Percentiles rank a stretch among this genome's conserved stretches.
phyloP scores from a whole-genome alignment of 345 rosid genomes.

The Populus davidiana region DNA sequence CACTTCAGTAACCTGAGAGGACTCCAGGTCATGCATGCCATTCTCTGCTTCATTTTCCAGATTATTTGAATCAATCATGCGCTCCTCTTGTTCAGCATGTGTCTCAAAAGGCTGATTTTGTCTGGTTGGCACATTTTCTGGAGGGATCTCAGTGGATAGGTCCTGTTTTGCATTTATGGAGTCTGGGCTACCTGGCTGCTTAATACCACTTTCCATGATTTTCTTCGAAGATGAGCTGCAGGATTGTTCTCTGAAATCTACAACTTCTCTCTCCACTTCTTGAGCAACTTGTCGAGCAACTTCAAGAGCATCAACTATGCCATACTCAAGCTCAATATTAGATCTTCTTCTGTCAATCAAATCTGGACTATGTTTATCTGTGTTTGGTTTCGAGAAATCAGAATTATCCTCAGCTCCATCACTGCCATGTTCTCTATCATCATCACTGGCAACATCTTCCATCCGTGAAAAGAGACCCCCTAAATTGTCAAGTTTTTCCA shows the following conservation, averaged over 20 bases:
- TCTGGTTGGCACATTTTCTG: conserved; percentile 41
- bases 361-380: conserved; percentile 36
- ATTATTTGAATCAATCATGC: conserved; percentile 31
- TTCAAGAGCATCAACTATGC: conserved; percentile 84
- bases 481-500: conserved; percentile 30
- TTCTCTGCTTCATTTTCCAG: conserved; percentile 35
- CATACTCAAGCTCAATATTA: conserved; percentile 62
- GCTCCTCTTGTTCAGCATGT: conserved; percentile 31
- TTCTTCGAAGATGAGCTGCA: conserved; percentile 60
- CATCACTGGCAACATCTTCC: conserved; percentile 30
- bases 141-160: conserved; percentile 21
- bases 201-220: conserved; percentile 40
- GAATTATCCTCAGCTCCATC: conserved; percentile 37
- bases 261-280: conserved; percentile 84
- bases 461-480: conserved; percentile 31
- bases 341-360: conserved; percentile 41
- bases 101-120: conserved; percentile 44
- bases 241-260: conserved; percentile 57
- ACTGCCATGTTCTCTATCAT: conserved; percentile 36
- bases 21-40: conserved; percentile 45
- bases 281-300: conserved; percentile 90
- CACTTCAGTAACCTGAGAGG: conserved; percentile 52
- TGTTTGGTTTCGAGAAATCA: conserved; percentile 36
- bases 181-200: conserved; percentile 45
- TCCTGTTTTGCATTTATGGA: conserved; percentile 38